These are phyloP conservation scores for Excoecaria cochinchinensis DNA, from an alignment of 345 rosid genomes.

Conservation along the genomic window DNA sequence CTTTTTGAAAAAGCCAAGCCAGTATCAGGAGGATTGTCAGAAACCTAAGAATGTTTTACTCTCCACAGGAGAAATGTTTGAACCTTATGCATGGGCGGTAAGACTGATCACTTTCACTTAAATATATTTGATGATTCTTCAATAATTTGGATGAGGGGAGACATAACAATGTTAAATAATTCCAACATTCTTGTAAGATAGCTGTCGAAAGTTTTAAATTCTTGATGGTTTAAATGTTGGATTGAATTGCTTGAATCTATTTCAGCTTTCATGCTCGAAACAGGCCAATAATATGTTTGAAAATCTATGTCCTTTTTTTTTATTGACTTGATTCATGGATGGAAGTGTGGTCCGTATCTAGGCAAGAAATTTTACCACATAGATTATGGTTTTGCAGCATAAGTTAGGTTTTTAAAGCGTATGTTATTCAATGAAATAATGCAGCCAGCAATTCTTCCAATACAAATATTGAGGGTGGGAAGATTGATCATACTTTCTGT, in stretches of 20 bases:
- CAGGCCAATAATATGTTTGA: no score
- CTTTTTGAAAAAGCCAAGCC: constrained; percentile 46
- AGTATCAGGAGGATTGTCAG: constrained; percentile 52
- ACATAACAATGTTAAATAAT: no score
- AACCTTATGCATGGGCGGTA: constrained; percentile 61
- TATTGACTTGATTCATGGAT: no score
- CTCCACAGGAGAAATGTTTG: constrained; percentile 54
- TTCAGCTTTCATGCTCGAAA: no score
- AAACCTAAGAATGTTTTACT: constrained; percentile 54
- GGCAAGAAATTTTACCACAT: no score
- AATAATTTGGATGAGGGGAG: no score
- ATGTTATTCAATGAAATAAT: constrained; percentile 3
- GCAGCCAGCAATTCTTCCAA: constrained; percentile 62
- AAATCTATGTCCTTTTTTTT: no score
- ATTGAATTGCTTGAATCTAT: no score
- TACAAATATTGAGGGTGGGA: constrained; percentile 55
- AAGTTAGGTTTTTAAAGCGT: neutral
- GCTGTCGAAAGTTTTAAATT: no score
- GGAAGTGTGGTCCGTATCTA: no score
- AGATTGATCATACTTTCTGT: constrained; percentile 50
- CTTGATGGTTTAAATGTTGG: no score
- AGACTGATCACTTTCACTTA: neutral
- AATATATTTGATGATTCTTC: neutral
- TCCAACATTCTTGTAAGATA: no score
- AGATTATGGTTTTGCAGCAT: neutral